Conservation (phyloP, 2,329 filamentous ascomycete genomes). For the Diplodia mutila region DNA sequence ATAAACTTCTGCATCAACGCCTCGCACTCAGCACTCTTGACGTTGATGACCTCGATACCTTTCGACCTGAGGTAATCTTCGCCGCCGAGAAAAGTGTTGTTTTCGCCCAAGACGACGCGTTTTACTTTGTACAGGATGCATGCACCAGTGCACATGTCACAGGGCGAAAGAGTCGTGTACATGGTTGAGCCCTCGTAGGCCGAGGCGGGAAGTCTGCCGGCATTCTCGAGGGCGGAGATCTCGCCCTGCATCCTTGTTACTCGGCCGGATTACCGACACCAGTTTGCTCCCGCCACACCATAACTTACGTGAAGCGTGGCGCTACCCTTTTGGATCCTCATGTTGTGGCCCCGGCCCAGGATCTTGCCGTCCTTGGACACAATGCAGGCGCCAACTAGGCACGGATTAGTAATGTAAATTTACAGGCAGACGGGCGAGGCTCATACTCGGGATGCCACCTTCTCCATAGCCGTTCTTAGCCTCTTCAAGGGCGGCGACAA, state of each 20-base stretch:
- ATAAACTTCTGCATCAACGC: constrained; percentile 74
- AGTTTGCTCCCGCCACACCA: constrained; percentile 10
- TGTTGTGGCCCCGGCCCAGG: constrained; percentile 73
- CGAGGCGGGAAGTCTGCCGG: constrained; percentile 70
- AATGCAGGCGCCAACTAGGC: constrained; percentile 58
- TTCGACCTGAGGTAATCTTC: constrained; percentile 70
- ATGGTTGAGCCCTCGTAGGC: constrained; percentile 75
- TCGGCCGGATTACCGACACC: constrained; percentile 16
- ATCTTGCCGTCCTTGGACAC: constrained; percentile 71
- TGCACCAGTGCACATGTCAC: constrained; percentile 81
- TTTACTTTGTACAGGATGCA: constrained; percentile 76
- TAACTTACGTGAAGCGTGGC: constrained; percentile 69
- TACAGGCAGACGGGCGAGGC: neutral
- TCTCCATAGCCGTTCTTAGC: constrained; percentile 59
- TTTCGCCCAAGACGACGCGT: constrained; percentile 73
- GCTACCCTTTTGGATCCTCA: constrained; percentile 73
- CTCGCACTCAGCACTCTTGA: constrained; percentile 68
- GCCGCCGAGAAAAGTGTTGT: constrained; percentile 73
- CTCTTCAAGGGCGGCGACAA: constrained; percentile 62
- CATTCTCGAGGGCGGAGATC: constrained; percentile 74
- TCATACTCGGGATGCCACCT: constrained; percentile 57
- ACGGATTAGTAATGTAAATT: constrained; percentile 29
- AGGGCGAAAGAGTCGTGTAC: constrained; percentile 80
- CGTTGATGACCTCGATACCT: constrained; percentile 73
- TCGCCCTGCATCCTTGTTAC: constrained; percentile 60